A percentile compares a stretch with the other conserved stretches of the same genome.
These are phyloP conservation scores for Neohortaea acidophila DNA, from an alignment of 495 filamentous ascomycete genomes.

Conservation along the genomic window DNA sequence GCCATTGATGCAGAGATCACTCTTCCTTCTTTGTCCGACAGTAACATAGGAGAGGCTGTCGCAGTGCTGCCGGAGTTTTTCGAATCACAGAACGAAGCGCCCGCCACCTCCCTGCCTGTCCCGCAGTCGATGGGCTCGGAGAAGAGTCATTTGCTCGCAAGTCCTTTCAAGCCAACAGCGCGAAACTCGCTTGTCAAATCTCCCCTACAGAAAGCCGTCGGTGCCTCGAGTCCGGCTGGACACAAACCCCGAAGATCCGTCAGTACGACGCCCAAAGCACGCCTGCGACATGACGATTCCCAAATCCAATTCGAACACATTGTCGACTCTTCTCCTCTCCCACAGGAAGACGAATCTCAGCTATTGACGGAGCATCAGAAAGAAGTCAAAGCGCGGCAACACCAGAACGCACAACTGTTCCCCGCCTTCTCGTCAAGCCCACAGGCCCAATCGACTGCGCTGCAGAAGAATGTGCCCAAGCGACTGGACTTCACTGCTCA, in stretches of 20 bases:
- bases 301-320: constrained; percentile 61
- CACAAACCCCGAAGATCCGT: not conserved
- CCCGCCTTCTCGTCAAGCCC: constrained; percentile 52
- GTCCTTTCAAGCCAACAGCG: no score
- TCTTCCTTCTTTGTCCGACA: constrained; percentile 33
- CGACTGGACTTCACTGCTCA: constrained; percentile 29
- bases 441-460: constrained; percentile 11
- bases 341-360: constrained; percentile 40
- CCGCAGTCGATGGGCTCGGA: constrained; percentile 23
- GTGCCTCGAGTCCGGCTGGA: constrained; percentile 8
- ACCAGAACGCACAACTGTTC: constrained; percentile 53
- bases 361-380: constrained; percentile 58
- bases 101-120: not conserved
- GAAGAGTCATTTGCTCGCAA: no score
- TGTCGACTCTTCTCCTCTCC: constrained; percentile 36
- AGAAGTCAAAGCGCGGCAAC: constrained; percentile 52
- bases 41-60: constrained; percentile 24
- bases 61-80: constrained; percentile 26
- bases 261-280: constrained; percentile 24
- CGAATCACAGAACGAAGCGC: constrained; percentile 31
- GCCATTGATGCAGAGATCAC: constrained; percentile 31
- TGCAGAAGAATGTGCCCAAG: constrained; percentile 12
- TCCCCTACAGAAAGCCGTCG: no score
- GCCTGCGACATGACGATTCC: constrained; percentile 57
- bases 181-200: no score